Conservation (phyloP, 192 early-diverging fungal species). For the Umbelopsis isabellina region DNA sequence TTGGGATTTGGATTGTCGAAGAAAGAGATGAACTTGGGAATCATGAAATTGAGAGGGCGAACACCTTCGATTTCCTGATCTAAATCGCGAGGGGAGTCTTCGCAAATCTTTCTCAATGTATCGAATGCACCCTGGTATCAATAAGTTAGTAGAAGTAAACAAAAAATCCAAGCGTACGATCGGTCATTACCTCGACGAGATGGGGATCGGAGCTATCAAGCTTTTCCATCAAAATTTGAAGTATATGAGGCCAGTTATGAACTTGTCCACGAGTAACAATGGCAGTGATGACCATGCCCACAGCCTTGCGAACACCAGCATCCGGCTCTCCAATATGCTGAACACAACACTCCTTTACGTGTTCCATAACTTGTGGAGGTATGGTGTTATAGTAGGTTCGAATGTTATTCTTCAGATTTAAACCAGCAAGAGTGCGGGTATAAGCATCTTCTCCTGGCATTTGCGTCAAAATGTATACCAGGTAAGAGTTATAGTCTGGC, state of each 20-base stretch:
- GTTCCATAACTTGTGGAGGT: slow-evolving; percentile 52
- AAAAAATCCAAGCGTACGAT: slow-evolving; percentile 3
- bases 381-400: slow-evolving; percentile 61
- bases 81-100: slow-evolving; percentile 85
- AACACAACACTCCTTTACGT: slow-evolving; percentile 40
- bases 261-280: slow-evolving; percentile 73
- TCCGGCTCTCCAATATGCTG: slow-evolving; percentile 68
- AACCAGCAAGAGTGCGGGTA: slow-evolving; percentile 86
- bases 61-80: slow-evolving; percentile 75
- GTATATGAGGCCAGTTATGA: slow-evolving; percentile 81
- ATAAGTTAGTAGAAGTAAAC: not conserved
- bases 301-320: slow-evolving; percentile 73
- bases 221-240: slow-evolving; percentile 77
- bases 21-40: slow-evolving; percentile 87
- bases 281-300: slow-evolving; percentile 89
- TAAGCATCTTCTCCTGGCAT: slow-evolving; percentile 68
- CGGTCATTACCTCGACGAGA: slow-evolving; percentile 72
- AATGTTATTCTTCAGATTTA: slow-evolving; percentile 84
- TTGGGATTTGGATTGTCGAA: slow-evolving; percentile 76
- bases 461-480: slow-evolving; percentile 86
- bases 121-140: slow-evolving; percentile 73
- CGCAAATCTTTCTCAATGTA: slow-evolving; percentile 93
- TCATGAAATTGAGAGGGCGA: slow-evolving; percentile 80
- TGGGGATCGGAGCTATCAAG: slow-evolving; percentile 71
- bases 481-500: slow-evolving; percentile 92